Evolutionary conservation across 148 eudicot species (phyloP).

Genomic region (Vaccinium corymbosum): DNA sequence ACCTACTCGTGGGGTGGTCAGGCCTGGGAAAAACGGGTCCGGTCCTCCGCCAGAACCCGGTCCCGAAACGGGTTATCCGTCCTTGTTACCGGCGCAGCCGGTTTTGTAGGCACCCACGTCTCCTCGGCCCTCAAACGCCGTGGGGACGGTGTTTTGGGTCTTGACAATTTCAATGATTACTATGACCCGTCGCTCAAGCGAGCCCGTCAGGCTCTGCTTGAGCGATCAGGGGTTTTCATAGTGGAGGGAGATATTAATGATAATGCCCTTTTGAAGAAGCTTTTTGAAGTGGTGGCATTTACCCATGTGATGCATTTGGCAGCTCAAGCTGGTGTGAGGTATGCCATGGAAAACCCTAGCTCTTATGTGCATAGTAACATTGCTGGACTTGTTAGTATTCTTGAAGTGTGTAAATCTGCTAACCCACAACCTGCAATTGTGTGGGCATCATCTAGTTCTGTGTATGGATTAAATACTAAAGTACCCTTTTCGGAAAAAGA

Average conservation of each 20-base stretch:
- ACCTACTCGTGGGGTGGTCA: constrained; percentile 64
- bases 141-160: constrained; percentile 73
- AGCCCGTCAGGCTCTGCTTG: constrained; percentile 55
- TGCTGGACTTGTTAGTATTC: constrained; percentile 66
- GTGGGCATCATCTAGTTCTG: constrained; percentile 84
- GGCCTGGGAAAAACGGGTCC: constrained; percentile 62
- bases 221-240: constrained; percentile 55
- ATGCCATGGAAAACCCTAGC: constrained; percentile 79
- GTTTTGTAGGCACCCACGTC: constrained; percentile 77
- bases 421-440: constrained; percentile 81
- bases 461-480: constrained; percentile 69
- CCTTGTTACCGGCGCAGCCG: constrained; percentile 77
- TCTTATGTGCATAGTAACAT: constrained; percentile 81
- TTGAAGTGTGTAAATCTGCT: constrained; percentile 69
- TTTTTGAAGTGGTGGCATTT: constrained; percentile 58
- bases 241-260: constrained; percentile 85
- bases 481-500: constrained; percentile 88
- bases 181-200: constrained; percentile 67
- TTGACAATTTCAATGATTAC: constrained; percentile 75
- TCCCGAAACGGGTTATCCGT: constrained; percentile 61
- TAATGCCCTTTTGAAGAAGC: constrained; percentile 38
- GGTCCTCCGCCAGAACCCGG: constrained; percentile 46
- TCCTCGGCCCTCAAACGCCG: constrained; percentile 61
- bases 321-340: constrained; percentile 85
- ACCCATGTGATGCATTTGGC: constrained; percentile 86